Evolutionary conservation across 495 filamentous ascomycete genomes (phyloP), one percentile per base, ranked within the genome.

Genomic region (Xylaria bambusicola): DNA sequence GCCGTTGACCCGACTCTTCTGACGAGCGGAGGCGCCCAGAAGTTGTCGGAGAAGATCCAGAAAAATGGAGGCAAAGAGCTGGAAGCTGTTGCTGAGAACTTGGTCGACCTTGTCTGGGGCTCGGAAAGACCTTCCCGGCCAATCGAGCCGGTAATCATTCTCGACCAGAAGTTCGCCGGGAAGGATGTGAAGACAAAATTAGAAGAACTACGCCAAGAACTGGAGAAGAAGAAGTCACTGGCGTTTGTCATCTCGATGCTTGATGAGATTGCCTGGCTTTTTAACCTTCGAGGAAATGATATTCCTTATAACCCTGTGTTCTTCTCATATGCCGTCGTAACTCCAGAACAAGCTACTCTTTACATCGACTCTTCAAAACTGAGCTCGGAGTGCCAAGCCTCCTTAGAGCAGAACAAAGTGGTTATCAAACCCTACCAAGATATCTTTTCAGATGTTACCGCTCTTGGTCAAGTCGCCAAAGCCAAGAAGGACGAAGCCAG

Each of bases 301-400:
- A 99, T 99, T 66, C 89, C 91, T 2, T 99, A 96, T 77, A 99
- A 99, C 67, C 95, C 95, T 0, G 95, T 99, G 33, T 99, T 98
- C 79, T 97, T 97, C 77, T 95, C 95, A 24, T 99, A 97, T 69
- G 92, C 92, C 40, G 81, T 95, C 41, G 80, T 99, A 52, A 98
- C 95, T 4, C 86, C 88, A 2, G 87, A 87, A 7, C 80, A 85
- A 5, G 91, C 89, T 31, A 93, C 89, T 24, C 76, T 99, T 12
- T 99, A 97, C 66, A 78, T 97, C 49, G 87, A 97, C 63, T 81
- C 82, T 2, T 83, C 84, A 5, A 97, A 98, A 71, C 71, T 99
- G 18, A 86, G 73, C 9, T 69, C 80, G 6, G 88, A 90, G 54
- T 86, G 85, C 53, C 81, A 84, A 64, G 79, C 73, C 24, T 90